phyloP scores from a whole-genome alignment of 768 basidiomycete species.

The Leccinum aurantiacum region DNA sequence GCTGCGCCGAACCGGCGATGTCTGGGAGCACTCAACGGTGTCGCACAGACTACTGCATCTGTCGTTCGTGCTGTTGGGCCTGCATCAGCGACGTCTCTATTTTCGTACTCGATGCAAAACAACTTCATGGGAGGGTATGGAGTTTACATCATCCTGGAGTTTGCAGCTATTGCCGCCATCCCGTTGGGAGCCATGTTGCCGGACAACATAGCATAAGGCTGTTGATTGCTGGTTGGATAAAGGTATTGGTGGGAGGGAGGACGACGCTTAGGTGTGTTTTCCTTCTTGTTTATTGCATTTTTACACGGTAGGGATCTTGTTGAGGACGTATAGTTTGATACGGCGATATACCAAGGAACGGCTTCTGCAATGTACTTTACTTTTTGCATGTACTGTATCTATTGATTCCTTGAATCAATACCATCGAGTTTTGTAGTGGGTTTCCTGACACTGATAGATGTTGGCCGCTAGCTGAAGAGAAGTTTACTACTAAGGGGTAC shows the following conservation, averaged over 20 bases:
- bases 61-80: slow-evolving; percentile 36
- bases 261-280: slow-evolving; percentile 15
- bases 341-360: not conserved
- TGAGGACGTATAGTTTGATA: not conserved
- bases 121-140: slow-evolving; percentile 38
- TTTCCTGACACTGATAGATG: too few species aligned
- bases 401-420: slow-evolving; percentile 13
- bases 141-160: slow-evolving; percentile 34
- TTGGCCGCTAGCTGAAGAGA: too few species aligned
- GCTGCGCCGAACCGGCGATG: slow-evolving; percentile 65
- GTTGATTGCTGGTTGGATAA: slow-evolving; percentile 7
- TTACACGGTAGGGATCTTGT: slow-evolving; percentile 1
- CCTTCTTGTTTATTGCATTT: slow-evolving; percentile 13
- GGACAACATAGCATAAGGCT: slow-evolving; percentile 16
- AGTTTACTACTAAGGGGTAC: too few species aligned
- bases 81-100: slow-evolving; percentile 33
- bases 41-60: slow-evolving; percentile 32
- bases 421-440: slow-evolving; percentile 8
- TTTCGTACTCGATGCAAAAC: slow-evolving; percentile 37
- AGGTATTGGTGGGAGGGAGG: not conserved
- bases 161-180: slow-evolving; percentile 13
- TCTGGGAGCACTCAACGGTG: slow-evolving; percentile 67
- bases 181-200: slow-evolving; percentile 26
- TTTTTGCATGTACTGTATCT: slow-evolving; percentile 24
- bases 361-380: slow-evolving; percentile 20